Evolutionary conservation across 495 filamentous ascomycete genomes (phyloP).

Genomic region (Penicillium cinerascens): DNA sequence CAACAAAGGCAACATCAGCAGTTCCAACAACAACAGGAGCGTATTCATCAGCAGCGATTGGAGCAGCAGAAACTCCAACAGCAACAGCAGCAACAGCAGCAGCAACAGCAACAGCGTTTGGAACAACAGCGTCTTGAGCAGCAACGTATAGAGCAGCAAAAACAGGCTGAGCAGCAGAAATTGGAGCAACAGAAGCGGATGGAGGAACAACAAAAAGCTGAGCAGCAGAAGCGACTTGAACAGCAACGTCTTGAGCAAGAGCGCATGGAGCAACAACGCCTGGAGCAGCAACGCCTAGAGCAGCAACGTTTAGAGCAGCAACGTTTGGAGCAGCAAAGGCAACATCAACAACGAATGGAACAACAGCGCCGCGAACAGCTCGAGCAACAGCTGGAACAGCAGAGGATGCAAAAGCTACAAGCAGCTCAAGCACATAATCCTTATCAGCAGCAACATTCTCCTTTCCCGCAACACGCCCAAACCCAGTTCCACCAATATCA

Average conservation of each 20-base stretch:
- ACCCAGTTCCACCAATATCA: constrained; percentile 12
- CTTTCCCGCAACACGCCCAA: constrained; percentile 9
- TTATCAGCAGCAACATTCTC: constrained; percentile 21
- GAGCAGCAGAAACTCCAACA: constrained; percentile 10
- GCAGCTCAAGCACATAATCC: constrained; percentile 19
- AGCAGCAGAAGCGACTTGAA: constrained; percentile 15
- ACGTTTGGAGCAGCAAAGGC: constrained; percentile 10
- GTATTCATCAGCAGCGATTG: constrained; percentile 16
- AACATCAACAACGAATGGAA: constrained; percentile 2
- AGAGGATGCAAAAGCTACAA: constrained; percentile 24
- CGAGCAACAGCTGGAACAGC: constrained; percentile 16
- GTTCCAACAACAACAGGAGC: constrained; percentile 21
- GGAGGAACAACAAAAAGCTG: constrained; percentile 10
- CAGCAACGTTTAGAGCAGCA: constrained; percentile 20
- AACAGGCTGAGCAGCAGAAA: constrained; percentile 11
- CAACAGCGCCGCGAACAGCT: constrained; percentile 6
- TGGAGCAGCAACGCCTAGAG: constrained; percentile 13
- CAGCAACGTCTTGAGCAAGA: constrained; percentile 17
- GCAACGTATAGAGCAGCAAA: constrained; percentile 22
- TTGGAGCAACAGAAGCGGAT: constrained; percentile 15
- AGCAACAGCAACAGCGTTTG: constrained; percentile 21
- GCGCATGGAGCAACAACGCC: constrained; percentile 12
- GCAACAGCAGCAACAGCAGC: constrained; percentile 18
- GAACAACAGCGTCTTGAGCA: constrained; percentile 21
- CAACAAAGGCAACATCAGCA: constrained; percentile 27